A percentile compares a stretch with the other conserved stretches of the same genome.
Conservation (phyloP, 1,139 yeast genomes). For the Blastobotrys aristatus region DNA sequence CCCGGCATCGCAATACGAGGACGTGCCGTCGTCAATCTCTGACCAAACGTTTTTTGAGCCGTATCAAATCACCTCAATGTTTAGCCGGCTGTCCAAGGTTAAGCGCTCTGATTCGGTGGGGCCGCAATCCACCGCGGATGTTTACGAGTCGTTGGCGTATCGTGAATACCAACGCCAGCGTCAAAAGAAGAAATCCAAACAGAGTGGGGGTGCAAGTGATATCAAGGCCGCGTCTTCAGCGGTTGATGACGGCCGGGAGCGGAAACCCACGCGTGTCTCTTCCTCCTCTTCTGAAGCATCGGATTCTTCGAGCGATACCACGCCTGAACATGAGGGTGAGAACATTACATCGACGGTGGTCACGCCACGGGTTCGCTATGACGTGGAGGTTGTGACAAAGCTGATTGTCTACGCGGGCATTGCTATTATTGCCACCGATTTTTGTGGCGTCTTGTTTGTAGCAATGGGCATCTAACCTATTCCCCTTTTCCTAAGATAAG, state of each 20-base stretch:
- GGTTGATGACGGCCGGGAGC: not conserved
- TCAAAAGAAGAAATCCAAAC: not conserved
- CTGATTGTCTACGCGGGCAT: conserved; percentile 73
- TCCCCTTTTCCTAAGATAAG: no score
- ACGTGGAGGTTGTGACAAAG: conserved; percentile 69
- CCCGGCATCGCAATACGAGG: conserved; percentile 36
- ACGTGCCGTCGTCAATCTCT: conserved; percentile 33
- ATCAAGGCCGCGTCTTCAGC: not conserved
- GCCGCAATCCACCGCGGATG: conserved; percentile 42
- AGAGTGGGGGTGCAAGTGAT: not conserved
- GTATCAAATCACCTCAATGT: conserved; percentile 30
- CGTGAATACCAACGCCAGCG: conserved; percentile 27
- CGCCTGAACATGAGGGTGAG: conserved; percentile 18
- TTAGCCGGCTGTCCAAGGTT: conserved; percentile 27
- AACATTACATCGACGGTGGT: conserved; percentile 35
- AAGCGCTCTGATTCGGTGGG: conserved; percentile 40
- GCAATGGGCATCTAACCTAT: conserved; percentile 19
- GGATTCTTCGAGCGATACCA: not conserved
- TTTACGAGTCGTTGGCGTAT: conserved; percentile 39
- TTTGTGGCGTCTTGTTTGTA: conserved; percentile 23
- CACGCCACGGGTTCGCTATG: conserved; percentile 50
- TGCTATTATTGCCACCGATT: conserved; percentile 34
- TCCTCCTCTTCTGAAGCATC: not conserved
- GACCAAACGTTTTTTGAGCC: conserved; percentile 34
- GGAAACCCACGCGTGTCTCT: not conserved